A percentile compares a stretch with the other conserved stretches of the same genome.
Conservation (phyloP, 2,329 filamentous ascomycete species). For the Cladosporium sp. region DNA sequence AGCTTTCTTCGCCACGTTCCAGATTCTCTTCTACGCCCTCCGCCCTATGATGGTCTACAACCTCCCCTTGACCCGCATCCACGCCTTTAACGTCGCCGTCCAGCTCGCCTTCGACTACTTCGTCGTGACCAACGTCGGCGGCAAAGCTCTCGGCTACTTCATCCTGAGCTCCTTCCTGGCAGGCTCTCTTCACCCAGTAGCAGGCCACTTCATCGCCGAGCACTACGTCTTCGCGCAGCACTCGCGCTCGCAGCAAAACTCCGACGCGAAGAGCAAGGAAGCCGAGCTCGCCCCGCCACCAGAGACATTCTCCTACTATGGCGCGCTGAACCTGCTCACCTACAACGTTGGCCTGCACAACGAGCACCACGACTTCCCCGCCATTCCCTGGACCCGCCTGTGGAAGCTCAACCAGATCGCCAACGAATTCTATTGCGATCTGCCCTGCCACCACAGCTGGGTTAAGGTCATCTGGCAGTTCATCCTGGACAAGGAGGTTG, state of each 20-base stretch:
- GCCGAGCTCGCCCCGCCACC: conserved; percentile 55
- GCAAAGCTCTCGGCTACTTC: conserved; percentile 72
- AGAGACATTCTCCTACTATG: conserved; percentile 97
- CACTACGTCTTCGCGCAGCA: conserved; percentile 61
- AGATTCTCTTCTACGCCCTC: conserved; percentile 97
- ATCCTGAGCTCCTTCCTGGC: conserved; percentile 89
- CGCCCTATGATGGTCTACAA: conserved; percentile 93
- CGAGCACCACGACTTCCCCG: conserved; percentile 98
- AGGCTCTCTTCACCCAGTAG: conserved; percentile 87
- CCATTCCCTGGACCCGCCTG: conserved; percentile 88
- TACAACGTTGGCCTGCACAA: conserved; percentile 99
- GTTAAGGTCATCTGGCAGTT: conserved; percentile 92
- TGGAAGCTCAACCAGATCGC: conserved; percentile 74
- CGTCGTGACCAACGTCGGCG: conserved; percentile 58
- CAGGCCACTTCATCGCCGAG: conserved; percentile 97
- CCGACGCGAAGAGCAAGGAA: conserved; percentile 40
- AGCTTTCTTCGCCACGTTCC: conserved; percentile 98
- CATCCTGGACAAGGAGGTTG: conserved; percentile 83
- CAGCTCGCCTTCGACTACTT: conserved; percentile 75
- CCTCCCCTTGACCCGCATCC: conserved; percentile 80
- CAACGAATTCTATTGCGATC: conserved; percentile 82
- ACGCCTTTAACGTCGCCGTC: conserved; percentile 72
- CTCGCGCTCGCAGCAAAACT: conserved; percentile 38
- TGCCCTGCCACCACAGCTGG: conserved; percentile 90
- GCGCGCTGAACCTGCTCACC: conserved; percentile 81